Evolutionary conservation across 352 stramenopile genomes (phyloP).

Genomic region (Thalassiosira ordinaria): DNA sequence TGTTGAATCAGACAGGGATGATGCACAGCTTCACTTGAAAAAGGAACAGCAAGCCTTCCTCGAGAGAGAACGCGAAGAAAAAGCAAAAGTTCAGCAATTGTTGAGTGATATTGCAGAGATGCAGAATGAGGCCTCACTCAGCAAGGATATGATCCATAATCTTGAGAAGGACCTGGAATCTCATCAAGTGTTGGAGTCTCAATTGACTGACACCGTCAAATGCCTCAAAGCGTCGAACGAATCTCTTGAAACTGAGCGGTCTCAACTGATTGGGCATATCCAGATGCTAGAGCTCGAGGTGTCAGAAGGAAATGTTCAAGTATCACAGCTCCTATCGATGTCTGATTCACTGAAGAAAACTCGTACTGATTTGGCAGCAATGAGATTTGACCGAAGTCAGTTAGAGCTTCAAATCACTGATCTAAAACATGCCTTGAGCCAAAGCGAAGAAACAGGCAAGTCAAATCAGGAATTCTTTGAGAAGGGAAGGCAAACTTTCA

Average conservation of each 20-base stretch:
- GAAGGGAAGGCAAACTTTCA: background rate
- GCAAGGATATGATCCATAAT: background rate
- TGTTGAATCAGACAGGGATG: slow-evolving; percentile 2
- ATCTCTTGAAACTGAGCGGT: slow-evolving; percentile 24
- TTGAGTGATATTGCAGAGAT: background rate
- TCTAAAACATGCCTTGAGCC: slow-evolving; percentile 12
- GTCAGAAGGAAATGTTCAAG: slow-evolving; percentile 15
- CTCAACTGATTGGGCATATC: slow-evolving; percentile 25
- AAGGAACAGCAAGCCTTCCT: background rate
- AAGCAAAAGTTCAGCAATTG: background rate
- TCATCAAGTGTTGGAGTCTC: no score
- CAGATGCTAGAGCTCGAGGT: slow-evolving; percentile 22
- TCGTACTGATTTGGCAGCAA: background rate
- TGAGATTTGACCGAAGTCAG: slow-evolving; percentile 13
- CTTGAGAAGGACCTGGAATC: background rate
- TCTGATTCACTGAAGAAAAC: slow-evolving; percentile 3
- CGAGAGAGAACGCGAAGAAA: background rate
- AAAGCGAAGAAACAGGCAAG: slow-evolving; percentile 11
- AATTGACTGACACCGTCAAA: no score
- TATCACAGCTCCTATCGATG: slow-evolving; percentile 10
- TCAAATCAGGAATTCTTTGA: slow-evolving; percentile 14
- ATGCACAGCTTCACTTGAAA: background rate
- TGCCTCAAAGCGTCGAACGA: slow-evolving; percentile 1
- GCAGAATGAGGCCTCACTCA: slow-evolving; percentile 1
- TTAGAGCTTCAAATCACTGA: slow-evolving; percentile 21